Conservation (phyloP, 2,329 filamentous ascomycete genomes). For the Verticillium klebahnii region DNA sequence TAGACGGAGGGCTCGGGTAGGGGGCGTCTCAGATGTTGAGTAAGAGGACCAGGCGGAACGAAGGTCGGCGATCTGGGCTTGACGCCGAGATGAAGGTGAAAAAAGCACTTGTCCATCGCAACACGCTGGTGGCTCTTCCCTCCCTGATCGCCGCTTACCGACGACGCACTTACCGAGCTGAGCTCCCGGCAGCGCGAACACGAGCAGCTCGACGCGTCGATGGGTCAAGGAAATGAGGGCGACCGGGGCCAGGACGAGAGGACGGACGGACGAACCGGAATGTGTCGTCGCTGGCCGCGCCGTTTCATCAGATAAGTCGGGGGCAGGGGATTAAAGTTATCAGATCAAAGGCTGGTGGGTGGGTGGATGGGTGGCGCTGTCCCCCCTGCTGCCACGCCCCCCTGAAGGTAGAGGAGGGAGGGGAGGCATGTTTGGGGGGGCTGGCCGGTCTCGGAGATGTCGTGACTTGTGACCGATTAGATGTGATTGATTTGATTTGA, state of each 20-base stretch:
- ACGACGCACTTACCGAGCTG: background rate
- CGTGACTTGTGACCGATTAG: background rate
- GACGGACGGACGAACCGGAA: background rate
- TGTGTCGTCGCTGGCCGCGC: background rate
- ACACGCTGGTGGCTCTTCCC: background rate
- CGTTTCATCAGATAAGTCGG: background rate
- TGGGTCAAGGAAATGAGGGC: background rate
- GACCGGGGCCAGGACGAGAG: background rate
- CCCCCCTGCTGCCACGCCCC: background rate
- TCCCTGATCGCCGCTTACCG: background rate
- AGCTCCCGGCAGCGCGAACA: background rate
- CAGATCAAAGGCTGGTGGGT: background rate
- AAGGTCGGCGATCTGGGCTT: background rate
- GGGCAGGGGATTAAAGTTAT: background rate
- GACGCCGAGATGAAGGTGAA: background rate
- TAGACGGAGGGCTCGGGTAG: background rate
- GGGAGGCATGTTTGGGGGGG: background rate
- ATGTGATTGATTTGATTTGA: conserved; percentile 1
- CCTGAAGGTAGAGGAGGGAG: background rate
- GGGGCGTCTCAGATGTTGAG: background rate
- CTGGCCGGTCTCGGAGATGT: background rate
- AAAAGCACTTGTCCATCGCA: background rate
- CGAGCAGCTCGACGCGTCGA: background rate
- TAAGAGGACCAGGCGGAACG: background rate
- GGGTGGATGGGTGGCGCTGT: background rate